These are phyloP conservation scores for Lepiota subincarnata DNA, from an alignment of 768 basidiomycete species.

Conservation along the genomic window DNA sequence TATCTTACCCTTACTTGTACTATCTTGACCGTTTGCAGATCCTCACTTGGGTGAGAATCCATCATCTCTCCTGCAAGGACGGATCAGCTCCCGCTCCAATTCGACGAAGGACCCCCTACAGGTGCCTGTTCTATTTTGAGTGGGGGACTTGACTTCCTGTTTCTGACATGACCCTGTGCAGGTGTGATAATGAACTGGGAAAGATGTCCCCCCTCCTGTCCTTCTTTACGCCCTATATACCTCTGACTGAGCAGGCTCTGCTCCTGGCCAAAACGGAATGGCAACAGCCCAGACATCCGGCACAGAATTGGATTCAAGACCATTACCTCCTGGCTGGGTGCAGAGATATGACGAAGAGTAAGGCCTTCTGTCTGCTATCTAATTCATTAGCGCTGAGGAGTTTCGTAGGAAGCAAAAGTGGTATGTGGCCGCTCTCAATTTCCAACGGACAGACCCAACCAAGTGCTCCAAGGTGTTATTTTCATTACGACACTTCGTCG, in stretches of 20 bases:
- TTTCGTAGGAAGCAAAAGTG: slow-evolving; percentile 1
- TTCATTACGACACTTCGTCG: neutral
- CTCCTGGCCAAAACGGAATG: neutral
- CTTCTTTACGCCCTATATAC: neutral
- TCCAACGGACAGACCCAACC: neutral
- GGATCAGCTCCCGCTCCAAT: too few relatives aligned
- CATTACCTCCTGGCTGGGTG: slow-evolving; percentile 16
- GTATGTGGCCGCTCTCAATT: neutral
- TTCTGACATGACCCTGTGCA: slow-evolving; percentile 1
- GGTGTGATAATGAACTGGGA: neutral
- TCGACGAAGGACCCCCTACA: too few relatives aligned
- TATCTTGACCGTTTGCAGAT: neutral
- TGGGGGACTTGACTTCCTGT: neutral
- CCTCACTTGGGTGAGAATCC: too few relatives aligned
- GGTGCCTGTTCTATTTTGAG: neutral
- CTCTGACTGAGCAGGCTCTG: neutral
- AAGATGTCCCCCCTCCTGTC: neutral
- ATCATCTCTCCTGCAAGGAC: neutral
- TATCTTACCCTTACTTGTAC: neutral
- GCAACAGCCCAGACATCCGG: neutral
- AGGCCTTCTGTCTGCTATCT: neutral
- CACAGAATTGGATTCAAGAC: slow-evolving; percentile 11
- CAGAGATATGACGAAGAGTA: slow-evolving; percentile 16
- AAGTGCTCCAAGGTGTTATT: neutral
- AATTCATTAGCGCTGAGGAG: neutral